Base-by-base conservation (phyloP, 1,284 basidiomycete genomes). In the Rhodofomes roseus region DNA sequence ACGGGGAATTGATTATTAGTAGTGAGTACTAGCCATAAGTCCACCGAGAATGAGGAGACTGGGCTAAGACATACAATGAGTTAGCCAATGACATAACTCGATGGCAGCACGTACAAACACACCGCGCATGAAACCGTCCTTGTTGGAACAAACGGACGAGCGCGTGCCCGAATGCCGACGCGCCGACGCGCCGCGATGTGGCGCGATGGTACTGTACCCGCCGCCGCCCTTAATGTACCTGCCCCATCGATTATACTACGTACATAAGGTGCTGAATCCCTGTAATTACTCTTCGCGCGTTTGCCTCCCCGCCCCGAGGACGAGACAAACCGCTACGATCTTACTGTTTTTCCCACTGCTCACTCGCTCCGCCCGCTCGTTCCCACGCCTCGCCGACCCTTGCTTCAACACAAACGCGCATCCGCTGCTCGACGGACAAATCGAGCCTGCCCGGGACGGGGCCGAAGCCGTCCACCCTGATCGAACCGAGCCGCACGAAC, bases 131-230 rank as follows among this genome's bases (percentile, higher is more conserved):
- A n/a, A n/a, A n/a, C n/a, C n/a, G n/a, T n/a, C n/a, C 31, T 16
- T 60, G 57, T 58, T 58, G 57, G 31, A 43, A 46, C 44, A 46
- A 16, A 4, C 20, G 11, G 44, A 20, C 23, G 44, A 46, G 44
- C 23, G 25, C 44, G 23, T 23, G 20, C 44, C 20, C 20, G 44
- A 46, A 23, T 25, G 5, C 44, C 23, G 25, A 23, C 25, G 7
- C 23, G 44, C 44, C 11, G 20, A 11, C 20, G 44, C 44, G 20
- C 44, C 23, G 25, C 44, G 12, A 4, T 46, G 20, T 5, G 39
- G 39, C 39, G 39, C n/a, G 39, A 40, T 40, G 16, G 6, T 9
- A 46, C 44, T 46, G 44, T 23, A 46, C 44, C 44, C 25, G 23
- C 20, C 23, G 25, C n/a, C n/a, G n/a, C n/a, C n/a, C n/a, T n/a